Evolutionary conservation across 768 basidiomycete genomes (phyloP), one percentile per base, ranked within the genome.

Genomic region (Trametes elegans): DNA sequence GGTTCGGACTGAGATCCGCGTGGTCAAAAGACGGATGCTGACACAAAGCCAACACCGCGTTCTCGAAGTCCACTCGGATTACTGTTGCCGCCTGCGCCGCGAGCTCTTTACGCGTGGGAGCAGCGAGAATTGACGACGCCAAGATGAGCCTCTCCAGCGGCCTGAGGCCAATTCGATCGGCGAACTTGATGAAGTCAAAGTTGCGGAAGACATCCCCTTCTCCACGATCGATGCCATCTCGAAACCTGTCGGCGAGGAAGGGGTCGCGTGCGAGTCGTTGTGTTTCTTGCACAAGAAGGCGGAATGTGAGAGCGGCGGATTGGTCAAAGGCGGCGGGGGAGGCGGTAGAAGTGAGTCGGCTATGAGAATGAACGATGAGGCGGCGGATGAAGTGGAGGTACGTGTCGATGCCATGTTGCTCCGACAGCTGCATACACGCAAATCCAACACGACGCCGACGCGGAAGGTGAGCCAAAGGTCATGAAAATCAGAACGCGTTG

Each of bases 341-440:
- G 49, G 79, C 75, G 28, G 80, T 72, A 21, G 84, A 77, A 21
- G 81, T 69, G 39, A 89, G 79, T 57, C 90, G 82, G 45, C 82
- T 75, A 72, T 90, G 87, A 21, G 92, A 91, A 63, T 93, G 90
- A 49, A 88, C 84, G 68, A 98, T 91, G 72, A 97, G 88, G 59
- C 96, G 88, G 58, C 95, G 91, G 62, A 99, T 91, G 77, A 97
- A 97, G 73, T 99, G 95, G 60, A 93, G 82, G 74, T 98, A 97
- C 54, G 94, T 97, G 73, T 97, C 95, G 65, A 93, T 81, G 55
- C 95, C 94, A 80, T 98, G 93, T 68, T 94, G 90, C 70, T 98
- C 94, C 60, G 93, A 91, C 66, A 98, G 84, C 96, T 98, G 63
- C 44, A 66, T 44, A 39, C 59, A 29, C 46, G 26, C 24, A 40